Conservation (phyloP, 495 filamentous ascomycete species). For the Venustampulla echinocandica region DNA sequence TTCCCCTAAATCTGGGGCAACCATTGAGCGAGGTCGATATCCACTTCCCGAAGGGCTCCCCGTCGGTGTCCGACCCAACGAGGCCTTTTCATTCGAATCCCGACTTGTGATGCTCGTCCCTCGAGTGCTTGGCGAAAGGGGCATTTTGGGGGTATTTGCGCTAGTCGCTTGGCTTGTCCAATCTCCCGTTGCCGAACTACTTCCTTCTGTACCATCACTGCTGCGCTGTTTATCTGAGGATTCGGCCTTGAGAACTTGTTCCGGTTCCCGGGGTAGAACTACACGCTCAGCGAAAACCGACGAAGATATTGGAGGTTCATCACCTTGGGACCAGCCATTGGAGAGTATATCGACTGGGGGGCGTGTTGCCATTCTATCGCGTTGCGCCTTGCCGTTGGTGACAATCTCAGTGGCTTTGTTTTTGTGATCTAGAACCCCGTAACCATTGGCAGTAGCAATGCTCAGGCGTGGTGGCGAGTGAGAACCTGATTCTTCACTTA, state of each 20-base stretch:
- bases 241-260: conserved; percentile 16
- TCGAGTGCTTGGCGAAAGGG: conserved; percentile 48
- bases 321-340: conserved; percentile 12
- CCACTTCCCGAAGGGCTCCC: neutral
- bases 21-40: neutral
- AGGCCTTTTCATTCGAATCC: conserved; percentile 27
- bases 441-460: conserved; percentile 11
- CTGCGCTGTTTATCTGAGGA: conserved; percentile 33
- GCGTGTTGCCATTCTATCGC: too few species aligned
- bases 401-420: neutral
- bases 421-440: conserved; percentile 11
- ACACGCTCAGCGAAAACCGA: conserved; percentile 16
- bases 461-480: conserved; percentile 11
- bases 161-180: conserved; percentile 48
- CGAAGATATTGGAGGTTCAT: too few species aligned
- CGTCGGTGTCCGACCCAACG: conserved; percentile 6
- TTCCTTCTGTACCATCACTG: conserved; percentile 43
- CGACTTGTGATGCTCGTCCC: conserved; percentile 48
- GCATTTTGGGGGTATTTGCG: conserved; percentile 47
- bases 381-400: conserved; percentile 2
- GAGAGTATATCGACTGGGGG: too few species aligned
- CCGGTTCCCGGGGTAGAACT: neutral
- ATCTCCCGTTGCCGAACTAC: conserved; percentile 38
- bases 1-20: neutral
- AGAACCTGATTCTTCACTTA: neutral